Conservation (phyloP, 805 yeast genomes). For the Suhomyces vadensis region DNA sequence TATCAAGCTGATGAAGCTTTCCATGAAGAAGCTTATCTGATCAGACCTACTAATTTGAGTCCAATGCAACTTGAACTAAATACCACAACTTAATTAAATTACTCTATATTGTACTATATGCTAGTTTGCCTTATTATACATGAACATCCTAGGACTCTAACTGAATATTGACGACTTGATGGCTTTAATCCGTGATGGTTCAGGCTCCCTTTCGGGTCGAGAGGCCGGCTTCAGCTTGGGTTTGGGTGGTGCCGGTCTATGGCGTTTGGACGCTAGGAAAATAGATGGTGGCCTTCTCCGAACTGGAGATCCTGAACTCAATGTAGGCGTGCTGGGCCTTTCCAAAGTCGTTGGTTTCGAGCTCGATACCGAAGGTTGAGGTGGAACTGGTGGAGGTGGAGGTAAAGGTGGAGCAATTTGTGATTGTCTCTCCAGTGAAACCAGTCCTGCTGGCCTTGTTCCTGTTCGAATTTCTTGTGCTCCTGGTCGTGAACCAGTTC, state of each 20-base stretch:
- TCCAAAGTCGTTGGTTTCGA: too few relatives aligned
- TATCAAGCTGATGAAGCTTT: too few relatives aligned
- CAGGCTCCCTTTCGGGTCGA: constrained; percentile 1
- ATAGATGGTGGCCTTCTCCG: constrained; percentile 13
- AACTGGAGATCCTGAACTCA: background rate
- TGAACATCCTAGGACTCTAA: constrained; percentile 7
- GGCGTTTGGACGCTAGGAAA: constrained; percentile 10
- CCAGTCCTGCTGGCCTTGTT: constrained; percentile 1
- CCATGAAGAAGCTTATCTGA: too few relatives aligned
- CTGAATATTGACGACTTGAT: constrained; percentile 33
- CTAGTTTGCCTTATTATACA: background rate
- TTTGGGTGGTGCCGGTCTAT: constrained; percentile 8
- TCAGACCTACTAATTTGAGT: too few relatives aligned
- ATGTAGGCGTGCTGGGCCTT: background rate
- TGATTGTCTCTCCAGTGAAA: background rate
- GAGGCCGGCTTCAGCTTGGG: constrained; percentile 5
- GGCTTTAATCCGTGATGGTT: constrained; percentile 21
- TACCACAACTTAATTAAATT: too few relatives aligned
- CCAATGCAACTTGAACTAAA: too few relatives aligned
- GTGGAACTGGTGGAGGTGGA: background rate
- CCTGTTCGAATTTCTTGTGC: background rate
- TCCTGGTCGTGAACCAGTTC: too few relatives aligned
- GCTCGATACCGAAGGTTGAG: too few relatives aligned
- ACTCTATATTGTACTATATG: too few relatives aligned
- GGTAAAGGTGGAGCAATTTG: background rate